Evolutionary conservation across 805 yeast genomes (phyloP).

Genomic region (Wickerhamomyces tratensis): DNA sequence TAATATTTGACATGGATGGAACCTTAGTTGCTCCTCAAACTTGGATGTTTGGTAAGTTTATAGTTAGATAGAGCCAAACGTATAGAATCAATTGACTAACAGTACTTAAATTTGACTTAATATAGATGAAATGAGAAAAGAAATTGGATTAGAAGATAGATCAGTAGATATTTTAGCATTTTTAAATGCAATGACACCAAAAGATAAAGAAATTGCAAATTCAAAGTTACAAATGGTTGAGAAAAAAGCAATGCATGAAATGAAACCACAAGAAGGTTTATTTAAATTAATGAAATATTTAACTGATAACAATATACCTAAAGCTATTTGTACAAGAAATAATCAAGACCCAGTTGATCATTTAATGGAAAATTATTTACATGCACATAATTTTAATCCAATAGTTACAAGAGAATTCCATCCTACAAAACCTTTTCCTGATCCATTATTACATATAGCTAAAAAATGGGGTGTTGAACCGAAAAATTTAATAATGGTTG

Average conservation of each 20-base stretch:
- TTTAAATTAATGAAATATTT: constrained; percentile 14
- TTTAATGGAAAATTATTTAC: constrained; percentile 34
- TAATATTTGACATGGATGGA: constrained; percentile 77
- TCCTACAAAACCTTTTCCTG: constrained; percentile 64
- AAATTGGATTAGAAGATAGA: constrained; percentile 36
- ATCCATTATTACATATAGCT: constrained; percentile 50
- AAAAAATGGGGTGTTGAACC: constrained; percentile 36
- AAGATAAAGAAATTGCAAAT: constrained; percentile 33
- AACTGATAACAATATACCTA: constrained; percentile 23
- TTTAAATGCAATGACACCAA: constrained; percentile 32
- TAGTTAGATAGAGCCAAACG: too few relatives aligned
- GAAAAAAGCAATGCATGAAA: constrained; percentile 48
- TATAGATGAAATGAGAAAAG: constrained; percentile 46
- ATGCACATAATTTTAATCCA: constrained; percentile 34
- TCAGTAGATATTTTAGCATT: constrained; percentile 43
- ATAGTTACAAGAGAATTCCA: constrained; percentile 52
- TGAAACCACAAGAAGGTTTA: constrained; percentile 24
- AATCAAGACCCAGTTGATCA: constrained; percentile 40
- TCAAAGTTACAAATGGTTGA: constrained; percentile 42
- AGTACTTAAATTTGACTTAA: not conserved
- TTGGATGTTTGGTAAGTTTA: constrained; percentile 36
- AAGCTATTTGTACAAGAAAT: constrained; percentile 59
- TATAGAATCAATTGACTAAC: too few relatives aligned
- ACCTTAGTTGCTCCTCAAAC: constrained; percentile 60
- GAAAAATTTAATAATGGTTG: constrained; percentile 51